Percentiles rank a stretch among this genome's conserved stretches.
Evolutionary conservation across 1,284 basidiomycete species (phyloP).

Genomic region (Ceratobasidium sp.): DNA sequence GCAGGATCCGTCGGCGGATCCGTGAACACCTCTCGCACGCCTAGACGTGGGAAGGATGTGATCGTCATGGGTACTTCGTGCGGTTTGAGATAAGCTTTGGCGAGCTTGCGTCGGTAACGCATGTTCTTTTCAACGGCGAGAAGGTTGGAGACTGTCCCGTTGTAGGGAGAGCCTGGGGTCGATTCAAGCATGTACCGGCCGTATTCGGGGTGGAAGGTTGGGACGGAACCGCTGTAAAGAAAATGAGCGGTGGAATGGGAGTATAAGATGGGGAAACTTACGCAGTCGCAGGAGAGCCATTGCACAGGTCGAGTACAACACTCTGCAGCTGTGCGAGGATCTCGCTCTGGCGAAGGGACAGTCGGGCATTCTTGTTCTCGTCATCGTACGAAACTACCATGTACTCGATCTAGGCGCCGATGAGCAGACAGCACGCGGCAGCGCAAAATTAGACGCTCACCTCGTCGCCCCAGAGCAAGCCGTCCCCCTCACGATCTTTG

Average conservation of each 20-base stretch:
- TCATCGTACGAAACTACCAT: slow-evolving; percentile 93
- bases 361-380: slow-evolving; percentile 80
- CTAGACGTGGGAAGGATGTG: slow-evolving; percentile 95
- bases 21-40: slow-evolving; percentile 89
- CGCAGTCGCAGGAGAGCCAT: slow-evolving; percentile 39
- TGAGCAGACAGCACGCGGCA: background rate
- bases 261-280: slow-evolving; percentile 34
- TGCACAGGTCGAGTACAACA: slow-evolving; percentile 45
- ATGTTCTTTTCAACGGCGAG: slow-evolving; percentile 94
- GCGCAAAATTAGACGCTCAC: slow-evolving; percentile 61
- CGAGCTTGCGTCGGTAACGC: slow-evolving; percentile 90
- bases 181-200: slow-evolving; percentile 99
- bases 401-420: slow-evolving; percentile 84
- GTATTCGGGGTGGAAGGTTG: slow-evolving; percentile 99
- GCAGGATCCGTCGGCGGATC: slow-evolving; percentile 86
- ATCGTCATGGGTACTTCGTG: slow-evolving; percentile 94
- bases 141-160: slow-evolving; percentile 87
- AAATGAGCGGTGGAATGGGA: background rate
- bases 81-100: slow-evolving; percentile 82
- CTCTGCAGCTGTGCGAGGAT: slow-evolving; percentile 82
- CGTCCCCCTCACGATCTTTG: slow-evolving; percentile 93
- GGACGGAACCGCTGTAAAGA: slow-evolving; percentile 73
- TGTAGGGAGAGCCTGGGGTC: slow-evolving; percentile 95
- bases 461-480: slow-evolving; percentile 99
- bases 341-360: slow-evolving; percentile 94